These are phyloP conservation scores for Malus hybrid DNA, from an alignment of 331 rosid genomes.

Conservation along the genomic window DNA sequence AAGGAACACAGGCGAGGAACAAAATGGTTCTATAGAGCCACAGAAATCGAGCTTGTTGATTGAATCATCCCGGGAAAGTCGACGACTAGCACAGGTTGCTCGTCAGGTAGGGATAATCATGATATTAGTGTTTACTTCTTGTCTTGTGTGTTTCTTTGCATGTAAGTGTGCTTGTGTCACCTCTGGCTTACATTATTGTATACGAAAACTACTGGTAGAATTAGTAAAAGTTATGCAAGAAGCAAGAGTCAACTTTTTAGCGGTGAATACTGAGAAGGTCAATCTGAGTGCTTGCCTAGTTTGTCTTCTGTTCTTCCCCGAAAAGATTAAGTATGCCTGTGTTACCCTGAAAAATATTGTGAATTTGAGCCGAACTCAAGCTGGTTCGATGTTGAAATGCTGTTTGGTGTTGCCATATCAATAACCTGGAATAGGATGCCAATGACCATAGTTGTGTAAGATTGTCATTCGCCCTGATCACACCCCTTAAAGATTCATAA, in stretches of 20 bases:
- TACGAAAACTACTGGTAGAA: background rate
- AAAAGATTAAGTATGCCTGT: background rate
- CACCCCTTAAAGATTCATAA: background rate
- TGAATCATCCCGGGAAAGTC: conserved; percentile 56
- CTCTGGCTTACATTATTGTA: background rate
- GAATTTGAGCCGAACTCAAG: background rate
- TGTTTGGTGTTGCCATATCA: background rate
- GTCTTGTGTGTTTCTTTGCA: background rate
- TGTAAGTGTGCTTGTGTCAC: conserved; percentile 4
- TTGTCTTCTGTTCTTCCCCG: background rate
- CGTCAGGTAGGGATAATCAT: conserved; percentile 60
- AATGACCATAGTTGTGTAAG: background rate
- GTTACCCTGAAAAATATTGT: background rate
- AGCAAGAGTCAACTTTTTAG: background rate
- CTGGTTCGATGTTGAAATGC: background rate
- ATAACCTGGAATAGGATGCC: background rate
- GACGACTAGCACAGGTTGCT: conserved; percentile 67
- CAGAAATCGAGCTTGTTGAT: conserved; percentile 42
- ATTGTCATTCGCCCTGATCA: background rate
- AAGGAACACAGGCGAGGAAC: conserved; percentile 37
- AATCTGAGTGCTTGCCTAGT: background rate
- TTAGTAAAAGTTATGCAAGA: background rate
- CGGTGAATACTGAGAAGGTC: background rate
- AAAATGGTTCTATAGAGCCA: conserved; percentile 34
- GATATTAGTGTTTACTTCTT: conserved; percentile 1